Evolutionary conservation across 108 stramenopile species (phyloP), one percentile per base, ranked within the genome.

Genomic region (Pseudonitzschia multiseries): DNA sequence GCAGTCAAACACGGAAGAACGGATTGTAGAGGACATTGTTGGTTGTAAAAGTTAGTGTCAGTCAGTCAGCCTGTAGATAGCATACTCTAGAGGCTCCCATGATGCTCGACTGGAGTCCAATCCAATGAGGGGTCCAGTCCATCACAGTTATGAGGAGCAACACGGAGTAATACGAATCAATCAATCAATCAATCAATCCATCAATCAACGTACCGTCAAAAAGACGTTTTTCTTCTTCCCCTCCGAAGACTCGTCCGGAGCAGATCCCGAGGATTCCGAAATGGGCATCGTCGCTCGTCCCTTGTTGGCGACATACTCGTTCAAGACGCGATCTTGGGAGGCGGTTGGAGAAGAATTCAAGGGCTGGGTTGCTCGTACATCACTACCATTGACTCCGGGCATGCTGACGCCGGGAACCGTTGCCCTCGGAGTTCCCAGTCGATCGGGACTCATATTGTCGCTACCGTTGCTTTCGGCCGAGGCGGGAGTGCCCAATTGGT

Each of bases 401-500:
- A 28, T 4, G 14, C 9, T 41, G 29, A 33, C 61, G 3, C 61
- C 61, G n/a, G n/a, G 20, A 15, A 33, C n/a, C 12, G 61, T 62
- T 31, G 57, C 57, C 29, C 61, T 62, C 14, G 33, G 61, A 8
- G 29, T 62, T 36, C 61, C 61, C 33, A 62, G 15, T 17, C n/a
- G 61, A 20, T 33, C 20, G 61, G 61, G 28, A 40, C 32, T 31
- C n/a, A 62, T 26, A 5, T 62, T 62, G 61, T 4, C 18, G 29
- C 20, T 20, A 24, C n/a, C 18, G 29, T n/a, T 20, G 42, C n/a
- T 14, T 14, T 65, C 64, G 28, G 41, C 36, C 17, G 27, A 20
- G 21, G 65, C 65, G 15, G 65, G 65, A 12, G 65, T 67, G 42
- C 65, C 65, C 44, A 67, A 48, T 21, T 27, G 18, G 48, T 67